Evolutionary conservation across 139 green algal genomes (phyloP), one percentile per base, ranked within the genome.

Genomic region (Volvox reticuliferus): DNA sequence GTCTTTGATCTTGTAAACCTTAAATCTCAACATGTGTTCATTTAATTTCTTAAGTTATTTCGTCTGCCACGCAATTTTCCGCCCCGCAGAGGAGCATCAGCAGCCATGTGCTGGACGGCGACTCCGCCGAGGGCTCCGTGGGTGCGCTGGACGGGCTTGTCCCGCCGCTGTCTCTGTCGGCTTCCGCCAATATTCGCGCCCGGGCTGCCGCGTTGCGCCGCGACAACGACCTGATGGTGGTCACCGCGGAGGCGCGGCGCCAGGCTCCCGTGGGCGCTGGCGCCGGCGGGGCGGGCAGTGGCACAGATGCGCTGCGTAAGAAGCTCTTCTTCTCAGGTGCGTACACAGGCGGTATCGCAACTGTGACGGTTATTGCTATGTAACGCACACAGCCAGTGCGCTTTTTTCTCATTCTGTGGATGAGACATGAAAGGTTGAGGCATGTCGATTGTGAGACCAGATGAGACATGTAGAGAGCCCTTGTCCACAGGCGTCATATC

Each of bases 281-380:
- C 17, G 50, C 36, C 36, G 50, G n/a, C 9, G 50, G n/a, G 28
- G 50, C 80, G 9, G 62, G 69, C 37, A 69, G 91, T 55, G 76
- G 65, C 32, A 92, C 86, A 16, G 67, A 89, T n/a, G 85, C 85
- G 30, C 86, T 94, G 88, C 91, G 88, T 79, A 71, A 79, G 24
- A 93, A 94, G 85, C 85, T 90, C 68, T 94, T 91, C 79, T 94
- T 84, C 75, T 32, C 88, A 69, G 91, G 91, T 94, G 68, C n/a
- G 91, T 84, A 55, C 28, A 55, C 44, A 55, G 44, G 44, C 44
- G 44, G 9, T 55, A 55, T 55, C 44, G 44, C 44, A 55, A 55
- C 44, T 55, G 44, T 55, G 44, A 5, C 44, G 44, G 44, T 5
- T 9, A 55, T 9, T 55, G 44, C 44, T 55, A 5, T 55, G 44